Evolutionary conservation across 1,139 yeast genomes (phyloP), one percentile per base, ranked within the genome.

Genomic region (Yamadazyma blattariae): DNA sequence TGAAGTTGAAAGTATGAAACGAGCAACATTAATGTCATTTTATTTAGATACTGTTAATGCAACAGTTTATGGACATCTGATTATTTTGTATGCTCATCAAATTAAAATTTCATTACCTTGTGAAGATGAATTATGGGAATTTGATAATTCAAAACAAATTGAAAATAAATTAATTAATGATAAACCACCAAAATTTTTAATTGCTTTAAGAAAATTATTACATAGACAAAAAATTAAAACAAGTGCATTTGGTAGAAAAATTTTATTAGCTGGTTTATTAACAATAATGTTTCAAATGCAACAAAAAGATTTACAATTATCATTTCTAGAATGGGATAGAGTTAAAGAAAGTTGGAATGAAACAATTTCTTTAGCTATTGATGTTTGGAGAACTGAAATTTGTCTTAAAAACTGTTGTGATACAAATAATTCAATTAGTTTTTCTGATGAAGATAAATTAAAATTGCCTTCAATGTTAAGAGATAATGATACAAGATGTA

Each of bases 201-300:
- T 65, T 3, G 82, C 81, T 3, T 57, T 83, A 39, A 78, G 78
- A 45, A 69, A 67, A 44, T 51, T 81, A 10, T 59, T 83, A 35
- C 76, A 78, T 42, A 71, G 78, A 38, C 67, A 70, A 33, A 70
- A 69, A 16, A 74, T 76, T 1, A 59, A 63, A 10, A 68, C 79
- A 1, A 64, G 67, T 18, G 57, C 71, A 7, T 73, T 83, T 52
- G 87, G 89, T 3, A 73, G 79, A 35, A 77, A 79, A 44, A 73
- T 82, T 2, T 53, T 84, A 26, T 55, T 84, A 21, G 79, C 86
- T 7, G 94, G 94, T 0, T 56, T 84, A 32, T 55, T 81, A 35
- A 77, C 89, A 1, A 72, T 83, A 9, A 71, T 82, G 71, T 74
- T 75, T 43, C 89, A 82, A 54, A 77, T 83, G 74, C 87, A 81